Evolutionary conservation across 2,329 filamentous ascomycete genomes (phyloP), one percentile per base, ranked within the genome.

Genomic region (Talaromyces sp.): DNA sequence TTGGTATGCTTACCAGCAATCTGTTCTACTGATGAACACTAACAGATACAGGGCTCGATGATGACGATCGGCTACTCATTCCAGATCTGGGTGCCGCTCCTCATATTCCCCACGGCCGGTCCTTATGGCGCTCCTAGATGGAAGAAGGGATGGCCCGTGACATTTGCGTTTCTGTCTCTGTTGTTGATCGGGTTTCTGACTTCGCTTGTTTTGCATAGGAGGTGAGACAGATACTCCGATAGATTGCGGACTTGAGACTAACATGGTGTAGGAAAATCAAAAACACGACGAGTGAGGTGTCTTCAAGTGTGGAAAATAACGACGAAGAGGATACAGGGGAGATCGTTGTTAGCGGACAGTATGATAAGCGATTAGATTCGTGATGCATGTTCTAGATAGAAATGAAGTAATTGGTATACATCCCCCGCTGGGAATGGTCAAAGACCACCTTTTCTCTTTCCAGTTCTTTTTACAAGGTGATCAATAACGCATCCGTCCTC

Each of bases 401-500:
- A 16, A 61, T 39, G 9, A 12, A 25, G 25, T 42, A 42, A 6
- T 23, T 18, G 6, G 11, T 2, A 11, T 12, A 28, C 16, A 0
- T 28, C 25, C 11, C n/a, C 11, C 8, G 25, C 23, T 7, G 28
- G 11, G 21, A 11, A 18, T 7, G 16, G 9, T 55, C 14, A 55
- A 57, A 39, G 2, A n/a, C 40, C 60, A 9, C 66, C 68, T 59
- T 78, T 80, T 58, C 82, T 82, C 63, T 77, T 80, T 7, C 84
- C 85, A n/a, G 79, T 82, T 59, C 85, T 76, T 61, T 75, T 82
- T 4, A 88, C 83, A 39, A 88, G 72, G 70, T 88, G 83, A 58
- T 88, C 86, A 70, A 89, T 87, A 8, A 83, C 81, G 75, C 86
- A 89, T 0, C 83, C 83, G 16, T 85, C 77, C 3, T 86, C 80